Base-by-base conservation (phyloP, 176 grass and related monocot species). In the Areca catechu region DNA sequence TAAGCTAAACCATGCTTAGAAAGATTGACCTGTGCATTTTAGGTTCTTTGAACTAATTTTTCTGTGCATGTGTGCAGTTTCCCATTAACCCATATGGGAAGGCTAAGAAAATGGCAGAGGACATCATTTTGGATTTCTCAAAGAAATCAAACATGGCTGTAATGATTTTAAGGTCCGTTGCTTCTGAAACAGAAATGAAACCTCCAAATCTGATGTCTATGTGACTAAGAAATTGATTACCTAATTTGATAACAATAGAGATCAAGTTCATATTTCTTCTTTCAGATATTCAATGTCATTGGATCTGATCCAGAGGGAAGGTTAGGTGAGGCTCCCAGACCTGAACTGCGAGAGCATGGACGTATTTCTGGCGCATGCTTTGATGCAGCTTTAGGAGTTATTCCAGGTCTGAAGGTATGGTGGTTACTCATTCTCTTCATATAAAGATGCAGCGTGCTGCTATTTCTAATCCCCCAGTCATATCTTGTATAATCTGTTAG, bases 101-200 rank as follows among this genome's bases (percentile, higher is more conserved):
- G 69, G 90, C 90, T 59, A 95, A 95, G 69, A 95, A 95, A 77
- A 95, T 95, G 90, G 79, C 90, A 25, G 90, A 95, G 73, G 90
- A 95, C 71, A 95, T 95, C 37, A 95, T 95, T 80, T 74, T 95
- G 56, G 90, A 95, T 67, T 95, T 89, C 55, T 80, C 90, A 19
- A 95, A 71, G 73, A 82, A 78, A 69, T 74, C 76, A 60, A 70
- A 83, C 60, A 76, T 95, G 76, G 86, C 90, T 37, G 79, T 95
- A 49, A 95, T 95, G 90, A 83, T 95, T 78, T 57, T 95, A 72
- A 89, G 90, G 90, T 89, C 57, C 2, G 60, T 62, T 50, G 20
- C 9, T 14, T 24, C 0, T 22, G 16, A 14, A 16, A 23, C 24
- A 15, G 1, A 43, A 14, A 43, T 43, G 34, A 43, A 43, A 2